Evolutionary conservation across 2,329 filamentous ascomycete genomes (phyloP), one percentile per base, ranked within the genome.

Genomic region (Cercospora nicotianae): DNA sequence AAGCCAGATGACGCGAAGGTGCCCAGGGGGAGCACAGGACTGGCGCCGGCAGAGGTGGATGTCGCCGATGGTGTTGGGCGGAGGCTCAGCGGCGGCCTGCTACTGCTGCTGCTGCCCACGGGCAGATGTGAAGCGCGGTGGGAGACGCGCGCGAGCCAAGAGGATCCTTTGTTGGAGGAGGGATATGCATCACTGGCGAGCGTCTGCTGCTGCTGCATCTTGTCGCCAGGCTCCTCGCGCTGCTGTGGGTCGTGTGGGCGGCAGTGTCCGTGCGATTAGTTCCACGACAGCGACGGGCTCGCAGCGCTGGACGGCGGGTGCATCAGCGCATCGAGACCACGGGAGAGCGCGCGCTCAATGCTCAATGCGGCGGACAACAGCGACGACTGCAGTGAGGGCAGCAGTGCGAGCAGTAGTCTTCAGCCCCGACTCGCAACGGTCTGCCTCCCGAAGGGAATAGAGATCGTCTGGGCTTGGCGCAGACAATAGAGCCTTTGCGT

Each of bases 71-170:
- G 7, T n/a, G 55, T 20, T 36, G 55, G 58, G 45, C 58, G 67
- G 39, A 65, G 31, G 53, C 66, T 68, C 39, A 64, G 57, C 30
- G 33, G 28, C 33, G 39, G 51, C 12, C 59, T 23, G 58, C 36
- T 39, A 7, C 33, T 39, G 36, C 36, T 39, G 36, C 36, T 39
- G 36, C 53, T 61, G 55, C 23, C 36, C 39, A 31, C 53, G 31
- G 72, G 71, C 51, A 76, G 73, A 65, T 76, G 75, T 48, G 69
- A 73, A 36, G 75, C 73, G 58, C 76, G 70, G 45, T 77, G 74
- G 10, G 72, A 72, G 16, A 77, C 76, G 61, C 74, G 67, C 23
- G 73, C 71, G 33, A 69, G 61, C 70, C 69, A 70, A 36, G 55
- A 60, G 48, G 55, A 45, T 63, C 18, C 36, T 28, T 61, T 45